Evolutionary conservation across 495 filamentous ascomycete species (phyloP), one percentile per base, ranked within the genome.

Genomic region (Aspergillus nanangensis): DNA sequence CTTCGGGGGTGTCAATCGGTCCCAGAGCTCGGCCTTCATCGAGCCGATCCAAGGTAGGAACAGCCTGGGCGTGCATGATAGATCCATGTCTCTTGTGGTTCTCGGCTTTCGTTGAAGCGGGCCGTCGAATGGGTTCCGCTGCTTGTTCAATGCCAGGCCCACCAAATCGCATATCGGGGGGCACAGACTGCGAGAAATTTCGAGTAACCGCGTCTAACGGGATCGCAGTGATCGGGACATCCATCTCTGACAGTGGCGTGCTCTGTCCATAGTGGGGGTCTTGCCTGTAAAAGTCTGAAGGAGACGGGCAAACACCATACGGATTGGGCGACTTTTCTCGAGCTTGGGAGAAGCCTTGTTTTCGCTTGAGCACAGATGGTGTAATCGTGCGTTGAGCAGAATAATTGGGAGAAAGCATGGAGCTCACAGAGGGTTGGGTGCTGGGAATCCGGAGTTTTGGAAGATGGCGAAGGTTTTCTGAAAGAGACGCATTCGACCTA

Each of bases 211-310:
- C 84, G 0, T 82, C 84, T 3, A 82, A 47, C 0, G 81, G 81
- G 15, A 90, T 69, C 4, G 86, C 78, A 1, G 88, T 93, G 3
- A 95, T 58, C 0, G 93, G 91, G n/a, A 86, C 83, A 62, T 97
- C 93, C 72, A 87, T 85, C 44, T 91, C 89, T 0, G 91, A 94
- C 53, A 88, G 82, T 2, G 93, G 90, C 0, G 90, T 95, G 7
- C 74, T 76, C 48, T 88, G 83, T 24, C 84, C 72, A 63, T 91
- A 92, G n/a, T 55, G 43, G n/a, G 61, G 52, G 25, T 62, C 60
- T 1, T 42, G 25, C 5, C 62, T 51, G 32, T 63, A 66, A 37
- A 44, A 63, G 18, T 65, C 61, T 0, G 45, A 44, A 0, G 62
- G 62, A 5, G 62, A 66, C 9, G 35, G 5, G 10, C 36, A 13